phyloP scores from a whole-genome alignment of 208 protist species.

The Wallacemonas sp. region DNA sequence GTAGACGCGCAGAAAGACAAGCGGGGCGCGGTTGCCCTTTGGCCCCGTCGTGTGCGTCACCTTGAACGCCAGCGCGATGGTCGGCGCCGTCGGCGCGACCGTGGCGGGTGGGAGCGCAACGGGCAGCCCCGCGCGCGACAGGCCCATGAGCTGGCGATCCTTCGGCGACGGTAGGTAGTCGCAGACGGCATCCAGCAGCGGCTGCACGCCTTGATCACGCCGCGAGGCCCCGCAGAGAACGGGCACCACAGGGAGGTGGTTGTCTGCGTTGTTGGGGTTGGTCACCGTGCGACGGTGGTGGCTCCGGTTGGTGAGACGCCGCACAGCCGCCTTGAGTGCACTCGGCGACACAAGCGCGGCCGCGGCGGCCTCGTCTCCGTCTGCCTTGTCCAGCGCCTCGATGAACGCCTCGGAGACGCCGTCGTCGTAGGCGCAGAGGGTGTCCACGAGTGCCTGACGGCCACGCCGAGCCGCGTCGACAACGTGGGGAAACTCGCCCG shows the following conservation, averaged over 20 bases:
- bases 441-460: conserved; percentile 56
- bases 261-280: conserved; percentile 15
- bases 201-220: conserved; percentile 91
- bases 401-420: conserved; percentile 71
- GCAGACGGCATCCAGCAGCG: conserved; percentile 88
- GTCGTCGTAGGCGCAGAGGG: conserved; percentile 75
- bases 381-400: conserved; percentile 54
- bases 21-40: conserved; percentile 69
- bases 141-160: conserved; percentile 66
- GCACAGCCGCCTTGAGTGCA: conserved; percentile 60
- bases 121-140: conserved; percentile 37
- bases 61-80: conserved; percentile 93
- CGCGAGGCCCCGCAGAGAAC: conserved; percentile 92
- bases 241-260: conserved; percentile 49
- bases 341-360: conserved; percentile 56
- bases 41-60: conserved; percentile 72
- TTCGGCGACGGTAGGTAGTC: conserved; percentile 93
- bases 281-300: conserved; percentile 14
- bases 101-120: conserved; percentile 50
- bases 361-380: conserved; percentile 70
- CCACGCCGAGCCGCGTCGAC: conserved; percentile 31
- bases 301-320: conserved; percentile 34
- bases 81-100: conserved; percentile 38
- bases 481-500: conserved; percentile 46
- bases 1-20: conserved; percentile 94